Base-by-base conservation (phyloP, 2,329 filamentous ascomycete species). In the Lomentospora prolificans region DNA sequence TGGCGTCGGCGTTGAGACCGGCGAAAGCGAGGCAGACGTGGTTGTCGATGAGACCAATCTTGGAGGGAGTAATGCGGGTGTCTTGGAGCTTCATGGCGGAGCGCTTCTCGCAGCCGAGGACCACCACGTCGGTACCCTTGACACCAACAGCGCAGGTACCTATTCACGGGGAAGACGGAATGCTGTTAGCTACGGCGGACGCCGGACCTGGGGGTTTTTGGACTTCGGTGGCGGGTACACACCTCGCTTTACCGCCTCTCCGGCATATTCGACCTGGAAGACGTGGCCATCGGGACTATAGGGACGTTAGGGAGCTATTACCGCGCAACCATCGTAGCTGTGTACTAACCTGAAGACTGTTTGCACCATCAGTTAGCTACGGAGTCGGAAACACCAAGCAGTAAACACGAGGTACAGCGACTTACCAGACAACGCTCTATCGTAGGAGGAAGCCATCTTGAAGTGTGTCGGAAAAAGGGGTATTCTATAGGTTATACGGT, bases 41-140 rank as follows among this genome's bases (percentile, higher is more conserved):
- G 67, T 85, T 89, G 72, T 99, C 94, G 68, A 99, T 84, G 62
- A 96, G 84, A 65, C 91, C 90, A 72, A 99, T 96, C 81, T 99
- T 99, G 64, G 94, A 97, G 10, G 94, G 94, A 28, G 94, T 99
- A 73, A 99, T 99, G 70, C 94, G 87, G 57, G 95, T 99, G 74
- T 99, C 94, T 80, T 99, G 94, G 59, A 99, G 85, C 77, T 99
- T 99, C 88, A 99, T 96, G 31, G 94, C 94, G 55, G 94, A 97
- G 65, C 92, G 85, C 82, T 99, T 99, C 77, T 99, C 94, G 74
- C 94, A 99, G 66, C 94, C 94, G 52, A 99, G 80, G 28, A 99
- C 94, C 33, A 99, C 94, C 61, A 97, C 88, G 70, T 95, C 89
- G 65, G 82, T 80, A 66, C 94, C 94, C 77, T 99, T 99, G 63